These are phyloP conservation scores for Kalanchoe fedtschenkoi DNA, from an alignment of 164 flowering plant genomes.

Conservation along the genomic window DNA sequence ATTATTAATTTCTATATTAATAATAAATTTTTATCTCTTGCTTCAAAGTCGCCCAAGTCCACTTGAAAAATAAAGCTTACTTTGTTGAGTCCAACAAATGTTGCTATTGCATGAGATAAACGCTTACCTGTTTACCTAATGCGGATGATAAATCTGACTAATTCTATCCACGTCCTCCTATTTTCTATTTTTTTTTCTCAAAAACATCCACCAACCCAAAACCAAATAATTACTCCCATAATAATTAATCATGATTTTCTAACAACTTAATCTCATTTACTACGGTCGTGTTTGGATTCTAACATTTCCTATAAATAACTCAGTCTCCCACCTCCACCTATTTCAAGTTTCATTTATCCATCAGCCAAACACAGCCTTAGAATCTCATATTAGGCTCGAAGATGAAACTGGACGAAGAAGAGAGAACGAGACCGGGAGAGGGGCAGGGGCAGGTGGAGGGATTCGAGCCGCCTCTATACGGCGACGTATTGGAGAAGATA, in stretches of 20 bases:
- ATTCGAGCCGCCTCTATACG: constrained; percentile 32
- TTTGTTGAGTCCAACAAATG: not conserved
- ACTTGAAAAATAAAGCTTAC: too few relatives aligned
- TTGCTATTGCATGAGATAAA: not conserved
- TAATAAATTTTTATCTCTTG: too few relatives aligned
- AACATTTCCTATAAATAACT: constrained; percentile 2
- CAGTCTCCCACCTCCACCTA: not conserved
- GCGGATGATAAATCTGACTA: not conserved
- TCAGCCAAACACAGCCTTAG: not conserved
- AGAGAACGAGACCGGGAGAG: not conserved
- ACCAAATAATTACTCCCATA: not conserved
- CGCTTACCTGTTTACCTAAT: constrained; percentile 1
- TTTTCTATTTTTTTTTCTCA: too few relatives aligned
- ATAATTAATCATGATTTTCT: not conserved
- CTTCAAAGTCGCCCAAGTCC: too few relatives aligned
- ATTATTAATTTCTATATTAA: too few relatives aligned
- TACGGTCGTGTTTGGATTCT: not conserved
- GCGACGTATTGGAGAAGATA: constrained; percentile 47
- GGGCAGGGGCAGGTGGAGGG: not conserved
- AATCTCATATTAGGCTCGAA: too few relatives aligned
- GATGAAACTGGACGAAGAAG: too few relatives aligned
- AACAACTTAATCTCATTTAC: not conserved
- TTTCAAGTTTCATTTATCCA: not conserved
- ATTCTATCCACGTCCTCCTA: too few relatives aligned
- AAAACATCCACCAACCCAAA: not conserved